A percentile compares a stretch with the other conserved stretches of the same genome.
Evolutionary conservation across 495 filamentous ascomycete genomes (phyloP).

Genomic region (Zalerion maritima): DNA sequence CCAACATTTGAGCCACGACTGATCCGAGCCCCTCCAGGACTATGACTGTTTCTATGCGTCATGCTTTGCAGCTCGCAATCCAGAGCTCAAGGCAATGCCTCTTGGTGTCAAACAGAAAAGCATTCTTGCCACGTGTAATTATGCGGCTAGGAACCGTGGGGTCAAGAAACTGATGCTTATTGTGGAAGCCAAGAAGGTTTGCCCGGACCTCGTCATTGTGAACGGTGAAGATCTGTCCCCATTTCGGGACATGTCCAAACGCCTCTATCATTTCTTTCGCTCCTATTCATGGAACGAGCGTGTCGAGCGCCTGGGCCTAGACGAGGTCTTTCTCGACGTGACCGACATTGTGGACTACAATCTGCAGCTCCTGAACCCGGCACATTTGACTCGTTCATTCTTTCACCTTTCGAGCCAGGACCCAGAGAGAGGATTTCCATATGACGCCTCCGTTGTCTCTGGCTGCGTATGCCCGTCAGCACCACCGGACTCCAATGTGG

Average conservation of each 20-base stretch:
- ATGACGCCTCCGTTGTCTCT: conserved; percentile 47
- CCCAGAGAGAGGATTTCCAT: conserved; percentile 65
- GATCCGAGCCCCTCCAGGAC: conserved; percentile 47
- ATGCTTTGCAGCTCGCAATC: conserved; percentile 70
- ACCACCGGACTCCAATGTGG: not conserved
- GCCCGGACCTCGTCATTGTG: conserved; percentile 72
- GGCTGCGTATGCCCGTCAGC: conserved; percentile 16
- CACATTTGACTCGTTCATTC: conserved; percentile 52
- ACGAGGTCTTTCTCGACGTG: conserved; percentile 66
- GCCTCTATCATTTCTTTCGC: conserved; percentile 54
- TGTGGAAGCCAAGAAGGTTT: conserved; percentile 61
- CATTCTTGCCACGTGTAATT: conserved; percentile 91
- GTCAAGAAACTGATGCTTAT: conserved; percentile 75
- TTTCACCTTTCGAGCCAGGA: conserved; percentile 65
- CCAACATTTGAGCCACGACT: too few species aligned
- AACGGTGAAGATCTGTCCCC: conserved; percentile 75
- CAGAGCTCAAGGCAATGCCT: conserved; percentile 53
- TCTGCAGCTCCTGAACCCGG: conserved; percentile 47
- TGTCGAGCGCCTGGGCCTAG: conserved; percentile 71
- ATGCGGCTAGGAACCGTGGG: conserved; percentile 63
- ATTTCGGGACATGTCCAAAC: conserved; percentile 76
- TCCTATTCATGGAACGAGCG: conserved; percentile 57
- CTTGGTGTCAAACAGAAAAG: conserved; percentile 58
- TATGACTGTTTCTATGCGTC: conserved; percentile 93
- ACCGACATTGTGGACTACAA: conserved; percentile 80